Evolutionary conservation across 2,329 filamentous ascomycete species (phyloP), one percentile per base, ranked within the genome.

Genomic region (Diaporthe sp.): DNA sequence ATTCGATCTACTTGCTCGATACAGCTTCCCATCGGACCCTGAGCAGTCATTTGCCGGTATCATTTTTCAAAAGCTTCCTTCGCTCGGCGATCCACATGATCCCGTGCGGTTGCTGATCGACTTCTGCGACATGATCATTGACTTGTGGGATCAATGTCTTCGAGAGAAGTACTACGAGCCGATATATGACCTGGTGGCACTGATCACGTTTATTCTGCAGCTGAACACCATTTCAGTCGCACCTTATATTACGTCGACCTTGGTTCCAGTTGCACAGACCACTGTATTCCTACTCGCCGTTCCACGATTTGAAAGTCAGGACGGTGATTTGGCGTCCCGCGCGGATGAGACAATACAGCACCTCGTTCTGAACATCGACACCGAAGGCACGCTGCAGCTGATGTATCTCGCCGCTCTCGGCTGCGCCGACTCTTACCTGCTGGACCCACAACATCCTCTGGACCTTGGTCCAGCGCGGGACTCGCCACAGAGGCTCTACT

Each of bases 81-180:
- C 87, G 8, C 87, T 92, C 77, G 89, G 90, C 71, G 87, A 84
- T 62, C 85, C 82, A 73, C 85, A 81, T 72, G 87, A 85, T 76
- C 90, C 85, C 67, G 86, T 85, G 83, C 90, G 84, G 81, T 86
- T 94, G 4, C 89, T 93, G 1, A 85, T 92, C 13, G 90, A 92
- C 76, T 92, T 95, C 78, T 91, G 91, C 70, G 86, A 90, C 67
- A 85, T 92, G 42, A 83, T 95, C 28, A 87, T 94, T 68, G 86
- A 88, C 22, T 82, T 96, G 19, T 96, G 94, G 94, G 87, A 87
- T 22, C 88, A 87, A 28, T 95, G 94, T 80, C 84, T 92, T 9
- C 85, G 89, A 15, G 93, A 96, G 79, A 86, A 87, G 78, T 86
- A 91, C 83, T 91, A 92, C 80, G 85, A 86, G 15, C 93, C 94